phyloP scores from a whole-genome alignment of 129 eudicot species.

The Calendula officinalis region DNA sequence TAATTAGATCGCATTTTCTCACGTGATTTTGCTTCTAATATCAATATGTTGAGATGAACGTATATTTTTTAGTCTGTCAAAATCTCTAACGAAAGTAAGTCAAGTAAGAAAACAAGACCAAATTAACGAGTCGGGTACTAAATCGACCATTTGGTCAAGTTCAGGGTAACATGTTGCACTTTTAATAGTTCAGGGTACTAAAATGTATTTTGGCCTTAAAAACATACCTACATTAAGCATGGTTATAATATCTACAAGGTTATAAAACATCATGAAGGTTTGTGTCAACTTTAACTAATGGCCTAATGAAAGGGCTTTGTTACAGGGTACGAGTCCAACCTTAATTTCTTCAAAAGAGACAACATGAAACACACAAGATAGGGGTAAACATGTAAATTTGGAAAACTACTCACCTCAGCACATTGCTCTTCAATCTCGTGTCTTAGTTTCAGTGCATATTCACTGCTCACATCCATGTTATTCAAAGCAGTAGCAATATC shows the following conservation, averaged over 20 bases:
- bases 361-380: not conserved
- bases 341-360: slow-evolving; percentile 5
- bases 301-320: not conserved
- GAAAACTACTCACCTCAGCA: slow-evolving; percentile 58
- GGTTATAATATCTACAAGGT: not conserved
- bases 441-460: slow-evolving; percentile 74
- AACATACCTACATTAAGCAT: slow-evolving; percentile 1
- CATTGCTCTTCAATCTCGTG: slow-evolving; percentile 96
- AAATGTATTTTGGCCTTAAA: too few species aligned
- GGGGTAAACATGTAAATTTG: slow-evolving; percentile 11
- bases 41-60: too few species aligned
- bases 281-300: slow-evolving; percentile 11
- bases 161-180: not conserved
- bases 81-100: too few species aligned
- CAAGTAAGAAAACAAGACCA: not conserved
- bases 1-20: too few species aligned
- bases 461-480: slow-evolving; percentile 90
- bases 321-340: not conserved
- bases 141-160: not conserved
- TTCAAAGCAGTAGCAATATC: slow-evolving; percentile 85
- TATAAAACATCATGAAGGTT: not conserved
- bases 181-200: too few species aligned
- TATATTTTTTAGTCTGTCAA: too few species aligned
- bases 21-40: too few species aligned
- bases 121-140: not conserved